phyloP scores from a whole-genome alignment of 2,329 filamentous ascomycete species.

The Colletotrichum camelliae region DNA sequence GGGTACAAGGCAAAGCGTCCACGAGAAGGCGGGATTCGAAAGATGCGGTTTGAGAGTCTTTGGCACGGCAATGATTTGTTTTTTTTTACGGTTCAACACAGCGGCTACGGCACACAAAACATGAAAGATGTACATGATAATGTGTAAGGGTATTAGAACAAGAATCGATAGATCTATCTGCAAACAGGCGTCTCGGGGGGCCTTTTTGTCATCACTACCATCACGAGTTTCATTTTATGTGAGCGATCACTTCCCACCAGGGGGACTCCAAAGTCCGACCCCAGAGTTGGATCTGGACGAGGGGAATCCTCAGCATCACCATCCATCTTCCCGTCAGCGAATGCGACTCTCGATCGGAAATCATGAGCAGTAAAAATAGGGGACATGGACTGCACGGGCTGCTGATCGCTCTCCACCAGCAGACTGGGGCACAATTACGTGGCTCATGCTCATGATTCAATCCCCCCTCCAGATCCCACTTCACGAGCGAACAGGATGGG shows the following conservation, averaged over 20 bases:
- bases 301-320: neutral
- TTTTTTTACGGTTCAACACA: neutral
- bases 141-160: neutral
- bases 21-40: neutral
- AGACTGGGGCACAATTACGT: neutral
- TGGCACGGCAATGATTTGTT: neutral
- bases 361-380: neutral
- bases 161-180: neutral
- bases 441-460: neutral
- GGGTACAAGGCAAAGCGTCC: neutral
- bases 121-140: neutral
- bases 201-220: neutral
- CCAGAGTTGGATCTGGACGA: neutral
- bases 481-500: neutral
- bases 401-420: neutral
- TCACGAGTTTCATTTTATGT: neutral
- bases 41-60: neutral
- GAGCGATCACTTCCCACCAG: neutral
- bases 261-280: neutral
- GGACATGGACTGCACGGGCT: slow-evolving; percentile 1
- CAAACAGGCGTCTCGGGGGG: neutral
- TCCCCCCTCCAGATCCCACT: neutral
- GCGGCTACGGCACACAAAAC: neutral
- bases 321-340: neutral
- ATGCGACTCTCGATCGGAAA: neutral